These are phyloP conservation scores for Raddia guianensis DNA, from an alignment of 176 grass and related monocot species.

Conservation along the genomic window DNA sequence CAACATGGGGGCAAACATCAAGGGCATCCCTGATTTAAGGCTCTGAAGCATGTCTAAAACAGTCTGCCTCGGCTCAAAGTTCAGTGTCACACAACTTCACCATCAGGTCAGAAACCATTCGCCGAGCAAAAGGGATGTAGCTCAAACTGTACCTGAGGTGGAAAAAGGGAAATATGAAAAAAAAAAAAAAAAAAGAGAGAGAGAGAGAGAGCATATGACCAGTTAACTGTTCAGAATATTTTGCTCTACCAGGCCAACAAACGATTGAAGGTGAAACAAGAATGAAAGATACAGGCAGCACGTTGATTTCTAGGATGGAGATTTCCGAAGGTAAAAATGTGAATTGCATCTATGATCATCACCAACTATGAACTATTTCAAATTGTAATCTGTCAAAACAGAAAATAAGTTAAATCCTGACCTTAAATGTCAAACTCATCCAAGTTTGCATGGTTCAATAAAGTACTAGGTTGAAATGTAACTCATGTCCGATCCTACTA, in stretches of 20 bases:
- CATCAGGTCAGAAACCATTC: constrained; percentile 73
- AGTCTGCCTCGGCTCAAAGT: constrained; percentile 29
- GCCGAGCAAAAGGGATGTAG: constrained; percentile 84
- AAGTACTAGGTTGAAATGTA: not conserved
- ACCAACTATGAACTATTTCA: not conserved
- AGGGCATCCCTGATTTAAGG: not conserved
- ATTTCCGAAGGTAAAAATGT: not conserved
- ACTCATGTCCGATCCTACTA: not conserved
- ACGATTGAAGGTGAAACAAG: not conserved
- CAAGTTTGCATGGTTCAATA: not conserved
- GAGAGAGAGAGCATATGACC: not conserved
- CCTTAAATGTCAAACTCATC: not conserved
- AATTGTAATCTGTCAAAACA: not conserved
- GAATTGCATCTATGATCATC: not conserved
- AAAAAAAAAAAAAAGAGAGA: too few species aligned
- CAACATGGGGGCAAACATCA: not conserved
- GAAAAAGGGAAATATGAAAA: constrained; percentile 10
- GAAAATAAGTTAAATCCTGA: not conserved
- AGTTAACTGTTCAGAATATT: constrained; percentile 13
- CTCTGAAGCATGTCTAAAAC: not conserved
- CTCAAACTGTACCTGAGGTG: constrained; percentile 86
- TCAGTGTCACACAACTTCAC: constrained; percentile 86
- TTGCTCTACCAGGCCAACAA: not conserved
- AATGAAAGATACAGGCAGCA: constrained; percentile 14
- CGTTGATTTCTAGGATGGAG: not conserved